Conservation (phyloP, 371 early-diverging fungal genomes). For the Rhizopus delemar region DNA sequence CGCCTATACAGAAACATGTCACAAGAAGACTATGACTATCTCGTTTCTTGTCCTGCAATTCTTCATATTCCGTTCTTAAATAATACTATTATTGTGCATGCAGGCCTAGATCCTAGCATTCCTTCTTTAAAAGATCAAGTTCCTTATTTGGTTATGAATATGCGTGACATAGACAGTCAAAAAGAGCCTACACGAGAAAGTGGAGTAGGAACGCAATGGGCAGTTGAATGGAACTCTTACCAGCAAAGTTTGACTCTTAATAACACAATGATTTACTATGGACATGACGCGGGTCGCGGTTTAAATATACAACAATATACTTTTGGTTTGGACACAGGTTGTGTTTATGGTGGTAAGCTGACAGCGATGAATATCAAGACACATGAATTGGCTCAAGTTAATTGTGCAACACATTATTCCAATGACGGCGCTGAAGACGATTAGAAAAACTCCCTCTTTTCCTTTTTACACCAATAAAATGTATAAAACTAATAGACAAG, state of each 20-base stretch:
- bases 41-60: constrained; percentile 61
- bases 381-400: constrained; percentile 34
- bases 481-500: background rate
- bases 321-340: constrained; percentile 70
- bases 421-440: background rate
- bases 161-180: constrained; percentile 55
- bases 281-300: constrained; percentile 68
- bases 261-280: constrained; percentile 56
- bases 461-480: background rate
- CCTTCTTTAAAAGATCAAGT: constrained; percentile 25
- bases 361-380: constrained; percentile 54
- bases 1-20: constrained; percentile 39
- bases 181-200: constrained; percentile 39
- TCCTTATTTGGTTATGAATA: constrained; percentile 60
- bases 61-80: constrained; percentile 56
- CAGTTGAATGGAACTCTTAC: constrained; percentile 42
- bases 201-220: constrained; percentile 55
- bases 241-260: constrained; percentile 19
- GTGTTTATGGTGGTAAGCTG: constrained; percentile 65
- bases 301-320: constrained; percentile 55
- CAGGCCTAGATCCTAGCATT: constrained; percentile 62
- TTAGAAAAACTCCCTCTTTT: background rate
- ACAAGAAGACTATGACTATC: constrained; percentile 56
- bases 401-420: constrained; percentile 17
- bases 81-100: constrained; percentile 67